Evolutionary conservation across 768 basidiomycete species (phyloP).

Genomic region (Pholiota microspora): DNA sequence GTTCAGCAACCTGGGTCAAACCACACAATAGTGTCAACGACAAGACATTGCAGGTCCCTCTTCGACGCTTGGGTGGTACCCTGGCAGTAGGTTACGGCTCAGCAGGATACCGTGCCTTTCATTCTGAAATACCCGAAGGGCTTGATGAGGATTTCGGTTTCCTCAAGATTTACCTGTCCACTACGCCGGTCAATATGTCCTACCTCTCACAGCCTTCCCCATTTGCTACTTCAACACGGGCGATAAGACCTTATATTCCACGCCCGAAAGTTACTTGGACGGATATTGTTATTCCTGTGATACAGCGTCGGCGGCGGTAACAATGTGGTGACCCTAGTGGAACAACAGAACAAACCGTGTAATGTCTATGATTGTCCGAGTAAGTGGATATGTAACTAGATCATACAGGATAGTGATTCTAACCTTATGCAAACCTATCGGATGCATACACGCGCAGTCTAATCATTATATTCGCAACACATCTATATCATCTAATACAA

Average conservation of each 20-base stretch:
- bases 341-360: no score
- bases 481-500: no score
- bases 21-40: background rate
- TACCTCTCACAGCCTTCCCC: background rate
- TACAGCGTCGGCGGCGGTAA: background rate
- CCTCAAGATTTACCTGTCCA: slow-evolving; percentile 1
- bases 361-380: no score
- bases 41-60: background rate
- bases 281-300: background rate
- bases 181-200: background rate
- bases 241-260: background rate
- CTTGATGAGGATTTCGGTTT: background rate
- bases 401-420: no score
- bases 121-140: background rate
- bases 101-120: background rate
- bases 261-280: background rate
- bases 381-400: no score
- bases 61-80: background rate
- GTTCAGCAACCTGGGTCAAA: background rate
- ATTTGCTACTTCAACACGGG: background rate
- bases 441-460: no score
- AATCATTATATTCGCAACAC: no score
- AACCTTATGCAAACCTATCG: no score
- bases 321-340: no score
- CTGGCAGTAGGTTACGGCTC: background rate